Conservation (phyloP, 208 protist genomes). For the Leishmania tropica region DNA sequence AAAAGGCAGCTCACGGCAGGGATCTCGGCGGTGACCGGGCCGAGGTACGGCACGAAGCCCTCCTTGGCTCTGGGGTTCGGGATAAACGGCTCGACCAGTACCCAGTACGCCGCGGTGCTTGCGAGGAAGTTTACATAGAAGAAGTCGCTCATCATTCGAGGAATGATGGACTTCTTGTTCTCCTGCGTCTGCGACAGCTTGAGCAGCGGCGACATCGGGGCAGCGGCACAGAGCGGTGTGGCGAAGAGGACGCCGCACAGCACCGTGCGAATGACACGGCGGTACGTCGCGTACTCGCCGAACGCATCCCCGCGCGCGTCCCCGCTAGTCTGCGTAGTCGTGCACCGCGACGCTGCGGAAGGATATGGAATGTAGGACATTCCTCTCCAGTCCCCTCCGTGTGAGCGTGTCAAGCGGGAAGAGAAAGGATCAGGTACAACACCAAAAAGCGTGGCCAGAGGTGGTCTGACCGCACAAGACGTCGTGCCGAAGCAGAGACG, state of each 20-base stretch:
- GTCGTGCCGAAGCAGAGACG: neutral
- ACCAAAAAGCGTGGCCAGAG: neutral
- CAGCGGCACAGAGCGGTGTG: conserved; percentile 43
- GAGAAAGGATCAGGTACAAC: neutral
- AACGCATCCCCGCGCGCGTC: conserved; percentile 16
- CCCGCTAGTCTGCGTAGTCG: too few species aligned
- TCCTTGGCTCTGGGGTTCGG: conserved; percentile 38
- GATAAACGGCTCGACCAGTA: conserved; percentile 49
- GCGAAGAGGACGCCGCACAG: conserved; percentile 57
- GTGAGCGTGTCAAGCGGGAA: neutral
- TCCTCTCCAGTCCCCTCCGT: neutral
- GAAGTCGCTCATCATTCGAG: conserved; percentile 80
- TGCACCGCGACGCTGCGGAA: neutral
- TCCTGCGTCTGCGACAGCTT: conserved; percentile 63
- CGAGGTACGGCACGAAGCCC: conserved; percentile 66
- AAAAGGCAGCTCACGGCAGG: conserved; percentile 52
- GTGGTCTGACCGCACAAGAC: neutral
- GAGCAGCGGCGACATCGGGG: conserved; percentile 57
- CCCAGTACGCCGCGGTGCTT: conserved; percentile 41
- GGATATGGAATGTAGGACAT: conserved; percentile 29
- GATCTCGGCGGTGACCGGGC: conserved; percentile 59
- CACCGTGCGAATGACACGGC: conserved; percentile 42
- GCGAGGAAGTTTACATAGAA: conserved; percentile 71
- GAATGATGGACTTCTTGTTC: conserved; percentile 59
- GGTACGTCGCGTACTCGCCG: conserved; percentile 32